Evolutionary conservation across 306 rosid species (phyloP), one percentile per base, ranked within the genome.

Genomic region (Dalbergia cochinchinensis): DNA sequence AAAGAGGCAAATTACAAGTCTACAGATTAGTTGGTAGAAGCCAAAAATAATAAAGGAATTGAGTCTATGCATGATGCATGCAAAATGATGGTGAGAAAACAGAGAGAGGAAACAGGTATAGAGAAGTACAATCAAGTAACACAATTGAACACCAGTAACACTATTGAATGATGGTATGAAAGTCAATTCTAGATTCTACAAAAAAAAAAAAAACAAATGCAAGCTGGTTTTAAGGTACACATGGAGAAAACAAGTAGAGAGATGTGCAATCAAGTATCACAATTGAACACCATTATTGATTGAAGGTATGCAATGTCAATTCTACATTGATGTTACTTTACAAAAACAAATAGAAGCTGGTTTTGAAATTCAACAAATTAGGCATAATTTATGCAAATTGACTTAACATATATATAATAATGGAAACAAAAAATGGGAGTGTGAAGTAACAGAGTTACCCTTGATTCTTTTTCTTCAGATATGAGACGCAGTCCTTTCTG

Each of bases 401-500:
- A 51, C 12, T 6, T 11, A 63, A 22, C 10, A 35, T 10, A 9
- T 18, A 20, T 44, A 62, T 33, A 47, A 5, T 3, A 39, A 35
- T 16, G 22, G 31, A 68, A 12, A 71, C 33, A 67, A 58, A 6
- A 60, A 51, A 2, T 19, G 14, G 33, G 58, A 50, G 39, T 57
- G 58, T 48, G 18, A 69, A 78, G 69, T 33, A n/a, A 65, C 9
- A 64, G 34, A 48, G 76, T 65, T 80, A 91, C 98, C 18, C 76
- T 83, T 44, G 89, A 50, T 80, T 87, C 98, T 77, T 88, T 92
- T 78, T 91, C 92, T 86, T 91, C 92, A 4, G 98, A 91, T 58
- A 84, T 86, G 15, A 95, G 94, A 83, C 99, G 90, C 92, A 95
- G 66, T 34, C 97, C 96, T 79, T 89, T 94, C 81, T 91, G 97